Evolutionary conservation across 1,284 basidiomycete species (phyloP), one percentile per base, ranked within the genome.

Genomic region (Cryptococcus depauperatus): DNA sequence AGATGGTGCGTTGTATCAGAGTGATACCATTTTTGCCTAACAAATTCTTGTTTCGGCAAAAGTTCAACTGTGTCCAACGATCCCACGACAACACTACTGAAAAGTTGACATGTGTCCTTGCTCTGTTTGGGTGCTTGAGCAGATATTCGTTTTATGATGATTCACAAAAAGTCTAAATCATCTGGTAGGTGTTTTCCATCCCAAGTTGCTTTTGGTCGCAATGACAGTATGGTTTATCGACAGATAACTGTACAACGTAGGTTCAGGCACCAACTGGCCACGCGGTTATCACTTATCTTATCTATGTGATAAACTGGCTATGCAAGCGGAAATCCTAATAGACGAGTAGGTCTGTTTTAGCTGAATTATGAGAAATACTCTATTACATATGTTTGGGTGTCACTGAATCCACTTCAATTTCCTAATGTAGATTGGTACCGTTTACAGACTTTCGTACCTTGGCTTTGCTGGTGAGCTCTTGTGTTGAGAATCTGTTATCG

Each of bases 71-170:
- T 40, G 47, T 50, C 16, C 66, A 69, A 51, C 51, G 66, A 37
- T 60, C 59, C 29, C 58, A 66, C 47, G 55, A 46, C n/a, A 69
- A 67, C 55, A 64, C 62, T n/a, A 56, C 67, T 42, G 66, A 69
- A 56, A 49, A 42, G 38, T 32, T 59, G 22, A 59, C 65, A 1
- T 58, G 47, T 48, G 27, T 61, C 35, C 40, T 69, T 16, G 43
- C 46, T 7, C 18, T 58, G 22, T 53, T 49, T 35, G 51, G 46
- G 3, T 67, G 54, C 56, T 35, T 64, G 37, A 52, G 64, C 58
- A 39, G 46, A 58, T 63, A 10, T 35, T 16, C 23, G 9, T 37
- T 23, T 14, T 23, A 0, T 18, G 13, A 11, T 6, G 33, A 9
- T 37, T 37, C 14, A 22, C 32, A 6, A 19, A 10, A 25, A 16